phyloP scores from a whole-genome alignment of 345 rosid genomes.

The Diplotaxis tenuifolia region DNA sequence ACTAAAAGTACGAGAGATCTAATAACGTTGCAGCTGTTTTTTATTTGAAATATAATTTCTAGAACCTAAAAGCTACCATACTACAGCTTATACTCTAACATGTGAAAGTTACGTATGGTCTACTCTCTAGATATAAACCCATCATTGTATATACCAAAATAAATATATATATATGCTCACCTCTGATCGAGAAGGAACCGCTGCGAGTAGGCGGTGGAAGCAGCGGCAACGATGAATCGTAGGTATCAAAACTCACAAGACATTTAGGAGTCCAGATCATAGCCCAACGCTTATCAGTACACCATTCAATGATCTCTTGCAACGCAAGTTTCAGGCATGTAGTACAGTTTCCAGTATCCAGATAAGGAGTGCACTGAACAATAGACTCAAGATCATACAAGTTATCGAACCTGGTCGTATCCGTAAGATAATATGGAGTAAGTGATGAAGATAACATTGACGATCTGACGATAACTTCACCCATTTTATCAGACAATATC shows the following conservation, averaged over 20 bases:
- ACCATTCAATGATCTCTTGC: neutral
- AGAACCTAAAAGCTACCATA: neutral
- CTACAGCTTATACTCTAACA: neutral
- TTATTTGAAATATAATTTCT: neutral
- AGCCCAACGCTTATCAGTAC: constrained; percentile 2
- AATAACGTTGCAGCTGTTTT: neutral
- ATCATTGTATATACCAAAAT: neutral
- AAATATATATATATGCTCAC: neutral
- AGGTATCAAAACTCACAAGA: constrained; percentile 16
- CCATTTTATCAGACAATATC: constrained; percentile 18
- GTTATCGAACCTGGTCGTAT: neutral
- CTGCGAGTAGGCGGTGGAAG: constrained; percentile 9
- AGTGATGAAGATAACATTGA: neutral
- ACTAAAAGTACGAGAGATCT: neutral
- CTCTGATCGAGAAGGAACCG: neutral
- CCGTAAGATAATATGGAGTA: constrained; percentile 9
- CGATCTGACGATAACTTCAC: constrained; percentile 13
- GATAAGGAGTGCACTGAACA: constrained; percentile 27
- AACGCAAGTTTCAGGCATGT: constrained; percentile 25
- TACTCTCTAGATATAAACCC: neutral
- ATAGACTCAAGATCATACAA: constrained; percentile 28
- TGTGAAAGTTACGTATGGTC: neutral
- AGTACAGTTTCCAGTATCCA: constrained; percentile 11
- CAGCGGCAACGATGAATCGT: neutral
- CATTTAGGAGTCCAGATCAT: constrained; percentile 23